A percentile compares a stretch with the other conserved stretches of the same genome.
phyloP scores from a whole-genome alignment of 768 basidiomycete species.

The Steccherinum ochraceum region DNA sequence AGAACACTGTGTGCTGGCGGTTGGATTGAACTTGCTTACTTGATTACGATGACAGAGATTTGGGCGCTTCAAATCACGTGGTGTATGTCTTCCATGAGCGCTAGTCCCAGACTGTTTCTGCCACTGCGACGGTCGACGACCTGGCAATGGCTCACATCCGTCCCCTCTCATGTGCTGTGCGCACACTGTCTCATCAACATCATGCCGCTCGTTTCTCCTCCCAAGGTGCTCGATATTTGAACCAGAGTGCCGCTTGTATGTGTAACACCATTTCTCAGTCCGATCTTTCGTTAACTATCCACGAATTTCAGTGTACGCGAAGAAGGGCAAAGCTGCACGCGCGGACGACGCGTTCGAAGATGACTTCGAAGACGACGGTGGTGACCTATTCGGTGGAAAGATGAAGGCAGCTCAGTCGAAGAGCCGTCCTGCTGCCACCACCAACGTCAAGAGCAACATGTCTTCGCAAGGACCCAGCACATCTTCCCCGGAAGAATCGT shows the following conservation, averaged over 20 bases:
- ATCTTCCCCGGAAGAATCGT: not conserved
- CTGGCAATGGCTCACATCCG: not conserved
- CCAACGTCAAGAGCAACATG: not conserved
- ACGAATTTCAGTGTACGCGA: not conserved
- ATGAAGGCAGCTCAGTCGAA: not conserved
- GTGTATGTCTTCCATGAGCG: no score
- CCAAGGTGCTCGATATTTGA: not conserved
- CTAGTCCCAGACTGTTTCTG: no score
- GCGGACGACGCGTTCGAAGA: not conserved
- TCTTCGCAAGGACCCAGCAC: not conserved
- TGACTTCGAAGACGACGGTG: not conserved
- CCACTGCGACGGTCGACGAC: no score
- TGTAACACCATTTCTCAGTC: not conserved
- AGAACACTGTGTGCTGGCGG: no score
- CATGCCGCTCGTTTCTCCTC: not conserved
- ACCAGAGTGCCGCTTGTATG: not conserved
- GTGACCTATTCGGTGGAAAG: not conserved
- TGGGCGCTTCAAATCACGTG: no score
- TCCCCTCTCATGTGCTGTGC: not conserved
- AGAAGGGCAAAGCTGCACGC: not conserved
- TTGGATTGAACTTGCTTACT: no score
- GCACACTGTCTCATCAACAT: not conserved
- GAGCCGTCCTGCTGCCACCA: no score
- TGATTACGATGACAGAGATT: no score
- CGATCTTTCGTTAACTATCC: no score